Evolutionary conservation across 116 monocot species (phyloP), one percentile per base, ranked within the genome.

Genomic region (Zostera marina): DNA sequence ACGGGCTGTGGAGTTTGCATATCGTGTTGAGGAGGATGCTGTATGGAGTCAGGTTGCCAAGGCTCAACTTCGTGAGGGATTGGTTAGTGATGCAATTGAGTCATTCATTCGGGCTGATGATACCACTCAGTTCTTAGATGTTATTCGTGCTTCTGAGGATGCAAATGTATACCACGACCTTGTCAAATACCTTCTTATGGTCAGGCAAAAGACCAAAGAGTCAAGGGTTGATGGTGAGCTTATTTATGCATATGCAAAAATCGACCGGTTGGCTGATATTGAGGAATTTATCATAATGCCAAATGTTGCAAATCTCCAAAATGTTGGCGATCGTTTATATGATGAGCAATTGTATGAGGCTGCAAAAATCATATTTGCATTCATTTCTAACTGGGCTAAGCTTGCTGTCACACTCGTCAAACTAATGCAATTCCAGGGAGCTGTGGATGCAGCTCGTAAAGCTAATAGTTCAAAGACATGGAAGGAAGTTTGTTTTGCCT

Each of bases 201-300:
- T 90, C 20, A 98, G 98, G 71, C 98, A 98, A 60, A 98, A 90
- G 48, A 56, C 73, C 11, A 90, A 86, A 53, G 98, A 98, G 56
- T 81, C 90, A 23, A 89, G 83, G 76, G 98, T 98, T 25, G 98
- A 98, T 65, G 77, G 90, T 59, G 98, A 98, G 71, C 82, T 98
- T 32, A 90, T 98, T 54, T 98, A 78, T 71, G 98, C 90, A 44
- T 98, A 90, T 77, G 98, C 86, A 9, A 98, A 98, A 74, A 98
- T 83, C 60, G 98, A 98, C 64, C 77, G 90, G 44, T 66, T 98
- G 19, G 68, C 83, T 63, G 98, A 98, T 21, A 90, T 98, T 52
- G 98, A 98, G 61, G 98, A 98, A 64, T 98, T 98, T 72, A 90
- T 98, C 72, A 86, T 90, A 40, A 98, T 98, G 98, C 98, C 98